Percentiles rank a stretch among this genome's conserved stretches.
Evolutionary conservation across 805 yeast genomes (phyloP).

Genomic region (Metschnikowia borealis): DNA sequence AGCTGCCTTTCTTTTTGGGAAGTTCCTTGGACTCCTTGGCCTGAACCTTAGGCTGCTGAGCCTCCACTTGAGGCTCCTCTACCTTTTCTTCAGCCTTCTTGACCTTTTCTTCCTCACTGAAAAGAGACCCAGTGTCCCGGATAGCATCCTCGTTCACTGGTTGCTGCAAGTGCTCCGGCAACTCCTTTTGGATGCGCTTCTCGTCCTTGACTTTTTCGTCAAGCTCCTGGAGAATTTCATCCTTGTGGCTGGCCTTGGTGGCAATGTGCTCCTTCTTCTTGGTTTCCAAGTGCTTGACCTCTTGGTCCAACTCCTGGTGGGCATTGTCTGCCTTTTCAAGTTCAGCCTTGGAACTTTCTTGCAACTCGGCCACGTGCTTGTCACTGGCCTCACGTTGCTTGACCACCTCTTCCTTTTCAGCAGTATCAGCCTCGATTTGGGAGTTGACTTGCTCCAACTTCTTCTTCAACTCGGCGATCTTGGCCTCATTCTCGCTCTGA

Average conservation of each 20-base stretch:
- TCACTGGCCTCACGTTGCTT: conserved; percentile 37
- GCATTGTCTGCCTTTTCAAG: conserved; percentile 25
- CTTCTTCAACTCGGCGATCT: conserved; percentile 40
- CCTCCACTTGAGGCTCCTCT: not conserved
- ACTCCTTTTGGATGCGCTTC: conserved; percentile 43
- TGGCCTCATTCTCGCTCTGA: conserved; percentile 42
- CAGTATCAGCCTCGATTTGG: conserved; percentile 31
- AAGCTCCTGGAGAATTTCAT: conserved; percentile 28
- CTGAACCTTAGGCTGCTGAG: not conserved
- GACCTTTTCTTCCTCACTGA: conserved; percentile 25
- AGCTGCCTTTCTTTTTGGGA: conserved; percentile 12
- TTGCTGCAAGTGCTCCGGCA: conserved; percentile 50
- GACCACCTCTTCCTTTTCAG: conserved; percentile 30
- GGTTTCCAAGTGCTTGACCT: conserved; percentile 38
- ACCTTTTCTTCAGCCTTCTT: not conserved
- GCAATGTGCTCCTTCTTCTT: conserved; percentile 36
- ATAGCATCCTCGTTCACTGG: conserved; percentile 33
- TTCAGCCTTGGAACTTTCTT: conserved; percentile 22
- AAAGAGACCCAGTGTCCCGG: conserved; percentile 38
- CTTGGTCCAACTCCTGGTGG: conserved; percentile 37
- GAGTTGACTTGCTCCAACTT: conserved; percentile 42
- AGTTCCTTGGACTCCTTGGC: conserved; percentile 2
- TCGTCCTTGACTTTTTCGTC: conserved; percentile 43
- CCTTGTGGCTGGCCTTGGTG: conserved; percentile 33
- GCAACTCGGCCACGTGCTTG: conserved; percentile 36